phyloP scores from a whole-genome alignment of 495 filamentous ascomycete genomes.

The Trichoderma reesei region DNA sequence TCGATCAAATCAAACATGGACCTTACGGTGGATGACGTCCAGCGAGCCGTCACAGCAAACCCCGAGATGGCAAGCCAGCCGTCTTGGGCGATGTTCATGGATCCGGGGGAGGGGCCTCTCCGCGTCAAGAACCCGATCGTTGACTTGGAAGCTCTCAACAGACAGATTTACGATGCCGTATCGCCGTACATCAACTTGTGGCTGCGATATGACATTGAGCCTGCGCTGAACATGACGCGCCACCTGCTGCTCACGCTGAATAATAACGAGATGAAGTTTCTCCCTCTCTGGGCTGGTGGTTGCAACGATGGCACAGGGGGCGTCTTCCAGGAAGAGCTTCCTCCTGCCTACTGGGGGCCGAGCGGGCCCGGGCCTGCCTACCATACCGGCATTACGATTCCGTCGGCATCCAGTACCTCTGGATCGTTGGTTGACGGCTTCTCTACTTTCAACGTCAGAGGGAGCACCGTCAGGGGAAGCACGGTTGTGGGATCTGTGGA shows the following conservation, averaged over 20 bases:
- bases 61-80: neutral
- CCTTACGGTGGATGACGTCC: neutral
- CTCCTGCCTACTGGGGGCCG: constrained; percentile 30
- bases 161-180: neutral
- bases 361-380: constrained; percentile 36
- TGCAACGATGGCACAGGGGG: constrained; percentile 36
- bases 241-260: constrained; percentile 25
- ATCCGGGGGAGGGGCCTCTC: neutral
- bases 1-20: neutral
- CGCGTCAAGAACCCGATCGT: neutral
- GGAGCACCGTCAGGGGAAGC: too few species aligned
- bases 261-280: constrained; percentile 31
- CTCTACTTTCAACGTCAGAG: constrained; percentile 13
- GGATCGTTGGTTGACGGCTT: constrained; percentile 19
- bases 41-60: neutral
- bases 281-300: constrained; percentile 40
- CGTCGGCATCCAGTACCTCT: constrained; percentile 13
- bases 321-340: constrained; percentile 31
- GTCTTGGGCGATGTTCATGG: neutral
- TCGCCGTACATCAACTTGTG: constrained; percentile 1
- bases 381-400: constrained; percentile 30
- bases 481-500: constrained; percentile 19
- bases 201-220: constrained; percentile 15
- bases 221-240: constrained; percentile 17
- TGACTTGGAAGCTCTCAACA: neutral